Evolutionary conservation across 768 basidiomycete species (phyloP).

Genomic region (Trametes cinnabarina): DNA sequence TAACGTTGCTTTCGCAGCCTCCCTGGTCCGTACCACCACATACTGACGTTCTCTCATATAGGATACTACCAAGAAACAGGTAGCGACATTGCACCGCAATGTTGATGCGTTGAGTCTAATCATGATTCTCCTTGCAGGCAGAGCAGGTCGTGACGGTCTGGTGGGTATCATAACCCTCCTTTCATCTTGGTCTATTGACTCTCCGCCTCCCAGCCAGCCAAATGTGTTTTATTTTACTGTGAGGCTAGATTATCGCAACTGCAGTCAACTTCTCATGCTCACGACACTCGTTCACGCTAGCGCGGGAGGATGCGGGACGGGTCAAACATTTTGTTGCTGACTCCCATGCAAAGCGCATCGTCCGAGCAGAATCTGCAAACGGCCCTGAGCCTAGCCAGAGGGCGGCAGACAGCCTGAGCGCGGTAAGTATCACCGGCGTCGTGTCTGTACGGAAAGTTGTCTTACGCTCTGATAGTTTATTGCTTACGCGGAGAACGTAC

Average conservation of each 20-base stretch:
- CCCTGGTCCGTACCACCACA: too few relatives aligned
- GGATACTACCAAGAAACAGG: conserved; percentile 90
- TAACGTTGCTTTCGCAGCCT: too few relatives aligned
- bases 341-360: conserved; percentile 44
- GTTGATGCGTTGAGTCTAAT: background rate
- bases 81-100: conserved; percentile 21
- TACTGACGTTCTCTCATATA: too few relatives aligned
- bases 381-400: conserved; percentile 66
- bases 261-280: too few relatives aligned
- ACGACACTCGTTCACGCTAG: conserved; percentile 36
- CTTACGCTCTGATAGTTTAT: conserved; percentile 36
- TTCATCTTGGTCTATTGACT: background rate
- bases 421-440: conserved; percentile 40
- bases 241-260: conserved; percentile 22
- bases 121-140: conserved; percentile 41
- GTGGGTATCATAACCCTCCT: conserved; percentile 36
- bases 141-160: conserved; percentile 75
- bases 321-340: conserved; percentile 52
- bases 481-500: conserved; percentile 56
- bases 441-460: conserved; percentile 21
- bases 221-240: conserved; percentile 85
- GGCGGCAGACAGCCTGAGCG: conserved; percentile 58
- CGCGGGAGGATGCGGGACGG: conserved; percentile 68
- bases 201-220: conserved; percentile 53
- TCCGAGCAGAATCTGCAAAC: conserved; percentile 41